Conservation (phyloP, 345 rosid species). For the Eutrema heterophyllum region DNA sequence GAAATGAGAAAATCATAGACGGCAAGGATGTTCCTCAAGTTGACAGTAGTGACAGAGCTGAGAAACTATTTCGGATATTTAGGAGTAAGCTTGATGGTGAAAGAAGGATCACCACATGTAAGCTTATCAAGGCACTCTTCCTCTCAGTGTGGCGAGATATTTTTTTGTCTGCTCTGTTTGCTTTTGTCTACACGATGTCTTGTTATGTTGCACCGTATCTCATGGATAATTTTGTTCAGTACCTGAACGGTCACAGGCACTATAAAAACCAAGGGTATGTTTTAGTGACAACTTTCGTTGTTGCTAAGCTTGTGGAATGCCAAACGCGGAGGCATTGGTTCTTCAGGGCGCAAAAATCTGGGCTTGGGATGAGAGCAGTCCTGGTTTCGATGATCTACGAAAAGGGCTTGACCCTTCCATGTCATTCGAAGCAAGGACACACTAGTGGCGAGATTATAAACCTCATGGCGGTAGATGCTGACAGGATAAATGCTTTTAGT, state of each 20-base stretch:
- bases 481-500: slow-evolving; percentile 42
- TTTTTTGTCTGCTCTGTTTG: slow-evolving; percentile 27
- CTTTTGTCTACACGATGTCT: slow-evolving; percentile 28
- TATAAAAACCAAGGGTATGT: slow-evolving; percentile 43
- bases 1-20: slow-evolving; percentile 40
- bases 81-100: slow-evolving; percentile 32
- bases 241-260: slow-evolving; percentile 32
- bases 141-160: slow-evolving; percentile 35
- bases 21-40: slow-evolving; percentile 46
- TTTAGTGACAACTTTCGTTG: slow-evolving; percentile 38
- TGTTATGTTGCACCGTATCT: slow-evolving; percentile 42
- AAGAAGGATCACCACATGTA: slow-evolving; percentile 31
- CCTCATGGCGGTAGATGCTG: slow-evolving; percentile 56
- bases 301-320: slow-evolving; percentile 57
- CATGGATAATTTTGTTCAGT: slow-evolving; percentile 50
- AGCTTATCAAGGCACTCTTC: slow-evolving; percentile 37
- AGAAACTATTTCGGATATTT: slow-evolving; percentile 23
- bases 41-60: slow-evolving; percentile 32
- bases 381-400: slow-evolving; percentile 44
- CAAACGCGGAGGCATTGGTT: slow-evolving; percentile 43
- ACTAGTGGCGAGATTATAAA: slow-evolving; percentile 69
- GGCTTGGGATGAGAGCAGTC: slow-evolving; percentile 45
- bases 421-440: slow-evolving; percentile 40
- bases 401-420: slow-evolving; percentile 53
- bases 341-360: slow-evolving; percentile 37